A percentile compares a stretch with the other conserved stretches of the same genome.
These are phyloP conservation scores for Microbotryum violaceum DNA, from an alignment of 1,284 basidiomycete genomes.

Conservation along the genomic window DNA sequence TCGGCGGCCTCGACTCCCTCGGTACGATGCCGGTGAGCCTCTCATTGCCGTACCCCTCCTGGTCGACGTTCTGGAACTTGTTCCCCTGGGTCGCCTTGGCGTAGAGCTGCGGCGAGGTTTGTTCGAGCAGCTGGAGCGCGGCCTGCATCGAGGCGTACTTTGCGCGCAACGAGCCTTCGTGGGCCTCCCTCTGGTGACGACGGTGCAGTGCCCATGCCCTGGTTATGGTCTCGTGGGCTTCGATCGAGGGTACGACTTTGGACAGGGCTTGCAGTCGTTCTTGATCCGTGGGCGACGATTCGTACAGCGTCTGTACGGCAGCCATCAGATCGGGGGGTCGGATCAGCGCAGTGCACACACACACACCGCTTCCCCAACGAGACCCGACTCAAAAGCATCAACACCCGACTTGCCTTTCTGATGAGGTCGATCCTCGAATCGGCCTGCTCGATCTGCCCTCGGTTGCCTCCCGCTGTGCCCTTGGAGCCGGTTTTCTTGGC, in stretches of 20 bases:
- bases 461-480: conserved; percentile 1
- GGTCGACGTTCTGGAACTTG: conserved; percentile 33
- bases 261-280: conserved; percentile 27
- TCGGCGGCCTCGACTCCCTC: conserved; percentile 29
- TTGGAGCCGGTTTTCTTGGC: conserved; percentile 1
- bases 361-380: not conserved
- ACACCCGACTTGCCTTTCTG: conserved; percentile 16
- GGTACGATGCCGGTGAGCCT: conserved; percentile 27
- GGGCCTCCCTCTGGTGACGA: conserved; percentile 61
- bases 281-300: conserved; percentile 20
- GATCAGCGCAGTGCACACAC: not conserved
- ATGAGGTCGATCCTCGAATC: conserved; percentile 23
- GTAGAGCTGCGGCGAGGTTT: conserved; percentile 21
- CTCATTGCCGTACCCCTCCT: conserved; percentile 16
- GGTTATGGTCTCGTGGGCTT: conserved; percentile 89
- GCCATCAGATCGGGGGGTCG: not conserved
- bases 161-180: conserved; percentile 36
- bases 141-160: conserved; percentile 30
- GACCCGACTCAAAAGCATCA: not conserved
- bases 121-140: conserved; percentile 33
- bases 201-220: conserved; percentile 81
- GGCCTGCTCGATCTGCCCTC: conserved; percentile 9
- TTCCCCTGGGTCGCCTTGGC: conserved; percentile 20
- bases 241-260: conserved; percentile 39
- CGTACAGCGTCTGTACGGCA: conserved; percentile 22